Evolutionary conservation across 164 flowering plant genomes (phyloP), one percentile per base, ranked within the genome.

Genomic region (Warburgia ugandensis): DNA sequence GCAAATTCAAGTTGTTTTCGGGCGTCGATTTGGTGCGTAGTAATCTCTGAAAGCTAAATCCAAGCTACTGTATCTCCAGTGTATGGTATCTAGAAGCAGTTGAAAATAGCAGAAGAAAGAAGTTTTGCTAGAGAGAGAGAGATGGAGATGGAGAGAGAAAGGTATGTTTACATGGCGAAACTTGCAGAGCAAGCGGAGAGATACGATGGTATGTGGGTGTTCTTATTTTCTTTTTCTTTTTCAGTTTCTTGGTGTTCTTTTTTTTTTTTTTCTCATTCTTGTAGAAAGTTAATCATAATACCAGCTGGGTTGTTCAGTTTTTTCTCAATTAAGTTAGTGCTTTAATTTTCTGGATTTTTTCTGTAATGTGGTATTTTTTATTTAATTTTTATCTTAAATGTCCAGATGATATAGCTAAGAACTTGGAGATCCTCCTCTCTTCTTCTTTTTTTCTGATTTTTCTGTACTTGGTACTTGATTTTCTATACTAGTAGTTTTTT

Each of bases 111-210:
- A n/a, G n/a, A n/a, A n/a, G n/a, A n/a, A n/a, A n/a, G n/a, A n/a
- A n/a, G n/a, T n/a, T n/a, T n/a, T n/a, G n/a, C 7, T 2, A 65
- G 61, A 40, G 40, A 55, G 54, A 45, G 50, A 56, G 52, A 40
- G 58, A 40, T 59, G 72, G 73, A 67, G 50, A 52, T 45, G 37
- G 78, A 77, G 58, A 77, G 81, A 52, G 74, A 73, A 66, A 60
- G 54, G 25, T 64, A 54, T 22, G 71, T 69, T 30, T 77, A 73
- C 73, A 45, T 64, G 67, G 76, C 81, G 22, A 73, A 63, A 42
- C 72, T 73, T 50, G 74, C 78, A 4, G 81, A 69, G 57, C 78
- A 77, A 50, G 78, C 78, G 16, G 81, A 77, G 58, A 59, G 81
- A 71, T 73, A 77, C 16, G 76, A 73, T 60, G 81, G 81, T 73